These are phyloP conservation scores for Penicillium canariense DNA, from an alignment of 495 filamentous ascomycete genomes.

Conservation along the genomic window DNA sequence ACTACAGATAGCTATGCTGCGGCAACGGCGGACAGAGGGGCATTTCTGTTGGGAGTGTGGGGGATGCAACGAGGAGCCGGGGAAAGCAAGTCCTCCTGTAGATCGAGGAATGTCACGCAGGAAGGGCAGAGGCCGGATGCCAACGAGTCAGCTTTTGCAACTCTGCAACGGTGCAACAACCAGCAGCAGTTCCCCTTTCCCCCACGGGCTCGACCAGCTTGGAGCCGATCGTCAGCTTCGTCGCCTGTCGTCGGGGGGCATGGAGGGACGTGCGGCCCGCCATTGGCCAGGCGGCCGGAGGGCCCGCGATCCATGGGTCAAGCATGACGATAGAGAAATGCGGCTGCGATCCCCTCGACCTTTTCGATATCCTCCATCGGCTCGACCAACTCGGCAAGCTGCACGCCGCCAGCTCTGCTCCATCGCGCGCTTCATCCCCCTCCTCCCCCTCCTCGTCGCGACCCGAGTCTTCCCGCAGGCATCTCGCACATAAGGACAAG, in stretches of 20 bases:
- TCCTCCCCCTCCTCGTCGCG: background rate
- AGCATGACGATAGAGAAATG: conserved; percentile 14
- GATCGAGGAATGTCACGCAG: conserved; percentile 6
- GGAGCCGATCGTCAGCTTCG: conserved; percentile 8
- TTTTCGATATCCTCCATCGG: background rate
- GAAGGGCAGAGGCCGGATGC: too few relatives aligned
- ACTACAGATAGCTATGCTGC: background rate
- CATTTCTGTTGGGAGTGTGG: conserved; percentile 2
- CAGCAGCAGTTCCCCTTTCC: background rate
- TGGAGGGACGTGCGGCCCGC: conserved; percentile 38
- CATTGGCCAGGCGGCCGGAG: conserved; percentile 30
- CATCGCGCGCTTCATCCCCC: background rate
- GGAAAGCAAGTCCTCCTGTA: conserved; percentile 1
- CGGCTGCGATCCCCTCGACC: background rate
- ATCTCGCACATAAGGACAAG: background rate
- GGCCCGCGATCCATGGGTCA: conserved; percentile 13
- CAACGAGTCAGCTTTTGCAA: too few relatives aligned
- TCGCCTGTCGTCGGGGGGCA: conserved; percentile 36
- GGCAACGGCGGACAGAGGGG: background rate
- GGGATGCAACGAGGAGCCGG: background rate
- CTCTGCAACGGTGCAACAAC: too few relatives aligned
- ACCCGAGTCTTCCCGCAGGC: conserved; percentile 3
- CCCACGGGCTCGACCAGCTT: conserved; percentile 2
- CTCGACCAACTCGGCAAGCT: conserved; percentile 1
- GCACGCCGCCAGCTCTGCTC: background rate